Evolutionary conservation across 2,329 filamentous ascomycete species (phyloP).

Genomic region (Mollisiaceae sp.): DNA sequence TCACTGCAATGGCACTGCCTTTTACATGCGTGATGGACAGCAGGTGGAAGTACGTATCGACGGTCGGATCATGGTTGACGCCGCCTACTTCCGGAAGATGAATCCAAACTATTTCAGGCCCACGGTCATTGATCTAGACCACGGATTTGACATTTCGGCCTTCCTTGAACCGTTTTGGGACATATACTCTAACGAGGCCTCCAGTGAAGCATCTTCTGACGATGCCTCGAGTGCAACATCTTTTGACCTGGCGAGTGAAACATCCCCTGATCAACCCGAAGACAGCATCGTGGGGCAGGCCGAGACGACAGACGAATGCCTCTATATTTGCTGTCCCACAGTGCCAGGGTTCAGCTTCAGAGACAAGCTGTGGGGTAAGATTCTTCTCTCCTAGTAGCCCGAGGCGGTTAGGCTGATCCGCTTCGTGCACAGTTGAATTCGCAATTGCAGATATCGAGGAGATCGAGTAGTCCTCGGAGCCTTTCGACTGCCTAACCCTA

Average conservation of each 20-base stretch:
- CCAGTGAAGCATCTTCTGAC: slow-evolving; percentile 7
- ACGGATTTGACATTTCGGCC: slow-evolving; percentile 2
- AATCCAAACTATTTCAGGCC: slow-evolving; percentile 37
- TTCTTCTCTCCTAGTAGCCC: neutral
- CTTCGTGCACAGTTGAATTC: slow-evolving; percentile 20
- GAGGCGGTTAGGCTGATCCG: too few species aligned
- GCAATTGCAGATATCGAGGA: slow-evolving; percentile 27
- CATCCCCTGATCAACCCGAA: neutral
- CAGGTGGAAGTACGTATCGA: slow-evolving; percentile 32
- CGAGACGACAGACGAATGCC: neutral
- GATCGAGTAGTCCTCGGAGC: slow-evolving; percentile 17
- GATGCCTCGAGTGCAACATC: slow-evolving; percentile 8
- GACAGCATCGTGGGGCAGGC: neutral
- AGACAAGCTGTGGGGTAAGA: neutral
- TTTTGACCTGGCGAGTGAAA: slow-evolving; percentile 10
- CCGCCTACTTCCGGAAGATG: slow-evolving; percentile 36
- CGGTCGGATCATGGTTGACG: slow-evolving; percentile 40
- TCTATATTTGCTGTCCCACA: neutral
- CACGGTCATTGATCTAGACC: slow-evolving; percentile 11
- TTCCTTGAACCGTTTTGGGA: slow-evolving; percentile 4
- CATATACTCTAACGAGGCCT: neutral
- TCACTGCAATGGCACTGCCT: slow-evolving; percentile 43
- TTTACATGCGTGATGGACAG: slow-evolving; percentile 40
- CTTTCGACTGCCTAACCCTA: too few species aligned
- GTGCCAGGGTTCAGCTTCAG: neutral